Evolutionary conservation across 345 rosid species (phyloP).

Genomic region (Populus nigra): DNA sequence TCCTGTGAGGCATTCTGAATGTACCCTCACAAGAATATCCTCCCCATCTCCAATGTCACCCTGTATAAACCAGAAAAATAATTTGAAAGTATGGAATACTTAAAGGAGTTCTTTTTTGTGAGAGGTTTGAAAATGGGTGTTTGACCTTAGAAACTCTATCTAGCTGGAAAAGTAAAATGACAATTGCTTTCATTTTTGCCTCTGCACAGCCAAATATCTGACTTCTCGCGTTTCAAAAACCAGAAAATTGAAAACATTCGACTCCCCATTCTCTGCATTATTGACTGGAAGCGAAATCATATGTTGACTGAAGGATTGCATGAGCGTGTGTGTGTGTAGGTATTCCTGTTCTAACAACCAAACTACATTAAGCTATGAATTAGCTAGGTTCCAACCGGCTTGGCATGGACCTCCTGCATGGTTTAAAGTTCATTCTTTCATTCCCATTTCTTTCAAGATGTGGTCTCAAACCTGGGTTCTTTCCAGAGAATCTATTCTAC

Average conservation of each 20-base stretch:
- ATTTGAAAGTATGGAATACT: neutral
- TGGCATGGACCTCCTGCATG: neutral
- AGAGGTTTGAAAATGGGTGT: neutral
- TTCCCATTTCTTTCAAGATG: neutral
- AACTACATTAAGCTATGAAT: neutral
- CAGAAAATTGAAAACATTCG: neutral
- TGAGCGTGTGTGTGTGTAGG: neutral
- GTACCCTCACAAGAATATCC: constrained; percentile 80
- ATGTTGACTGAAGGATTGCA: neutral
- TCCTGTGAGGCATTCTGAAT: constrained; percentile 78
- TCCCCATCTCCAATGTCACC: constrained; percentile 75
- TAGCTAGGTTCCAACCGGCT: neutral
- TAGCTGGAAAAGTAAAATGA: neutral
- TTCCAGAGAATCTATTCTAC: neutral
- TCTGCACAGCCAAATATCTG: neutral
- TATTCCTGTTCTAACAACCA: neutral
- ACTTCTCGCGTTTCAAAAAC: neutral
- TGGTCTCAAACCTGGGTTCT: neutral
- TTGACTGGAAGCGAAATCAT: neutral
- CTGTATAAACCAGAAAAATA: constrained; percentile 32
- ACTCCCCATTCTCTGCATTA: neutral
- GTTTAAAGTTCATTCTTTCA: neutral
- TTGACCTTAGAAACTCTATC: neutral
- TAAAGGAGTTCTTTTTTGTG: neutral
- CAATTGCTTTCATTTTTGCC: neutral